Conservation (phyloP, 805 yeast species). For the Candida broadrunensis region DNA sequence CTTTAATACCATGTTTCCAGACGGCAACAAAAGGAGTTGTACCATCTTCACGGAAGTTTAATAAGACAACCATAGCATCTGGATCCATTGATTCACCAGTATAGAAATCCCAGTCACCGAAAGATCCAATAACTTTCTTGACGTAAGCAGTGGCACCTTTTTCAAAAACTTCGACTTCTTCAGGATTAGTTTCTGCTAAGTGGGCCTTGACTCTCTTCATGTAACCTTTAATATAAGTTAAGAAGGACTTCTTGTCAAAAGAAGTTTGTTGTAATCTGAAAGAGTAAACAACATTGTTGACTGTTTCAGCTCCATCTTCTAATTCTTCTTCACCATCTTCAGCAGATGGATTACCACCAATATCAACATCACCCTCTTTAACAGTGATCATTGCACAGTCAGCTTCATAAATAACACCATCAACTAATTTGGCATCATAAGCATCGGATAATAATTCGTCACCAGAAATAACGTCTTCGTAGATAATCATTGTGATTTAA, state of each 20-base stretch:
- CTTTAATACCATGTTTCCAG: slow-evolving; percentile 98
- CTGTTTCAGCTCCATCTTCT: slow-evolving; percentile 85
- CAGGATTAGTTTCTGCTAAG: slow-evolving; percentile 88
- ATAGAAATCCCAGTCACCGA: slow-evolving; percentile 99
- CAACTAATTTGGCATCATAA: slow-evolving; percentile 84
- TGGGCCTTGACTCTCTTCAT: slow-evolving; percentile 94
- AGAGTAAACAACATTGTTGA: slow-evolving; percentile 97
- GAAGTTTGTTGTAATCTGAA: slow-evolving; percentile 95
- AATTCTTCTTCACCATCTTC: slow-evolving; percentile 85
- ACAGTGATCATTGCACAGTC: slow-evolving; percentile 91
- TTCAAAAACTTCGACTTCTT: slow-evolving; percentile 82
- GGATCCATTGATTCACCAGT: slow-evolving; percentile 99
- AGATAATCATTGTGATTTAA: slow-evolving; percentile 36
- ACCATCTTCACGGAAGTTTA: slow-evolving; percentile 99
- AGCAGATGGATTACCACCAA: slow-evolving; percentile 99
- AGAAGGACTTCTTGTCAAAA: slow-evolving; percentile 97
- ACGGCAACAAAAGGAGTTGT: slow-evolving; percentile 93
- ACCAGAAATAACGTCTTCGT: slow-evolving; percentile 77
- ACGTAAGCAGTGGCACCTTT: slow-evolving; percentile 96
- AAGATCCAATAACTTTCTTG: slow-evolving; percentile 91
- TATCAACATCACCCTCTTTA: slow-evolving; percentile 90
- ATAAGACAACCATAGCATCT: slow-evolving; percentile 95
- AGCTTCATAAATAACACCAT: slow-evolving; percentile 92
- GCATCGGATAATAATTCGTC: slow-evolving; percentile 98
- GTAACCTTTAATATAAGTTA: slow-evolving; percentile 97